Evolutionary conservation across 208 protist genomes (phyloP).

Genomic region (Leishmania mexicana): DNA sequence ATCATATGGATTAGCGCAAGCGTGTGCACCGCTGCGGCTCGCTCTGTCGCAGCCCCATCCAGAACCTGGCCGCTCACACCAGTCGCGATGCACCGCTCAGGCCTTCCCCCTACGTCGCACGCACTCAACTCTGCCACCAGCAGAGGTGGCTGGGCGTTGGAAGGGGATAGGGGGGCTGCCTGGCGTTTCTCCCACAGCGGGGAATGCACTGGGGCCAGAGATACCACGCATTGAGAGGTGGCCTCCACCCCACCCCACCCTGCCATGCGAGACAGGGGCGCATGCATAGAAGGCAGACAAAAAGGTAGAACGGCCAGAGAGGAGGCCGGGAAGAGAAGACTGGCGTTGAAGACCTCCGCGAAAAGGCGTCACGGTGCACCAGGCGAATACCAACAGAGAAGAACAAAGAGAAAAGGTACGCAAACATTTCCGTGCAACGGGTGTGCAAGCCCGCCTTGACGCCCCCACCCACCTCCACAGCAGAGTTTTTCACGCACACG

Average conservation of each 20-base stretch:
- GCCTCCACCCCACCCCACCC: neutral
- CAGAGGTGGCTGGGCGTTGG: neutral
- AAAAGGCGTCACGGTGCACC: neutral
- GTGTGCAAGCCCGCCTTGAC: neutral
- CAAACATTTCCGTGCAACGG: neutral
- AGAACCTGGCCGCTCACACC: neutral
- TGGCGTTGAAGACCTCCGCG: neutral
- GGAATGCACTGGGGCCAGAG: neutral
- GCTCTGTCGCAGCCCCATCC: neutral
- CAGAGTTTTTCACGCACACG: neutral
- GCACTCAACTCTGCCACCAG: neutral
- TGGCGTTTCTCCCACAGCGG: neutral
- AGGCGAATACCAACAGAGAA: neutral
- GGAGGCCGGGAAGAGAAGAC: neutral
- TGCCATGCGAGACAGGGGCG: neutral
- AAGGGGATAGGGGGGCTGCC: neutral
- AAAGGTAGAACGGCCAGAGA: neutral
- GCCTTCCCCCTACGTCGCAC: neutral
- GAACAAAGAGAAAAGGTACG: neutral
- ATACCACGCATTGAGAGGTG: neutral
- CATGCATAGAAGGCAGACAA: neutral
- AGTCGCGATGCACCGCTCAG: neutral
- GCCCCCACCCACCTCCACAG: neutral
- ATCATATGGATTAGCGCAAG: neutral
- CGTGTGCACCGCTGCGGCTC: neutral